Evolutionary conservation across 2,329 filamentous ascomycete genomes (phyloP).

Genomic region (Scedosporium aurantiacum): DNA sequence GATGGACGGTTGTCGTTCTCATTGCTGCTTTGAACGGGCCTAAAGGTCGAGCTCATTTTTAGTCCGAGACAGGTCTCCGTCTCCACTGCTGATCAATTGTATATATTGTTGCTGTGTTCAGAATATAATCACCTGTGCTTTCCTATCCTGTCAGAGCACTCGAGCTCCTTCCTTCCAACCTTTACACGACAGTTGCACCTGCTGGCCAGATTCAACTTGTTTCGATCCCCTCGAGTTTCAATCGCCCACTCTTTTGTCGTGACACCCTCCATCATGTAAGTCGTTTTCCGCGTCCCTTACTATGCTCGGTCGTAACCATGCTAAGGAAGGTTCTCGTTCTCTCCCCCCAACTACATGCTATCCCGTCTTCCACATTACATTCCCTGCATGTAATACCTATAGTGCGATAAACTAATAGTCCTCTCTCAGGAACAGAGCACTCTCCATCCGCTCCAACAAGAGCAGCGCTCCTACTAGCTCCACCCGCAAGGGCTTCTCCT

Average conservation of each 20-base stretch:
- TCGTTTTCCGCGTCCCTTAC: not conserved
- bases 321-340: too few species aligned
- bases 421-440: slow-evolving; percentile 53
- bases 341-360: too few species aligned
- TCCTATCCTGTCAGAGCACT: slow-evolving; percentile 10
- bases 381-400: too few species aligned
- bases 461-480: slow-evolving; percentile 27
- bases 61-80: slow-evolving; percentile 7
- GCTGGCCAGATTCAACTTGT: not conserved
- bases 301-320: too few species aligned
- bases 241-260: not conserved
- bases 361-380: too few species aligned
- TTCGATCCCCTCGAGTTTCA: too few species aligned
- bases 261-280: not conserved
- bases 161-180: slow-evolving; percentile 16
- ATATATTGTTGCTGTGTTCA: not conserved
- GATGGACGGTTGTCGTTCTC: not conserved
- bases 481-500: slow-evolving; percentile 63
- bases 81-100: slow-evolving; percentile 15
- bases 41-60: not conserved
- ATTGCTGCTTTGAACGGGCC: not conserved
- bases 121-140: not conserved
- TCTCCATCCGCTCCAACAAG: slow-evolving; percentile 62
- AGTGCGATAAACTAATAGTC: not conserved
- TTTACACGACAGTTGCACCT: not conserved